phyloP scores from a whole-genome alignment of 2,329 filamentous ascomycete genomes.

The Pseudogymnoascus sp. region DNA sequence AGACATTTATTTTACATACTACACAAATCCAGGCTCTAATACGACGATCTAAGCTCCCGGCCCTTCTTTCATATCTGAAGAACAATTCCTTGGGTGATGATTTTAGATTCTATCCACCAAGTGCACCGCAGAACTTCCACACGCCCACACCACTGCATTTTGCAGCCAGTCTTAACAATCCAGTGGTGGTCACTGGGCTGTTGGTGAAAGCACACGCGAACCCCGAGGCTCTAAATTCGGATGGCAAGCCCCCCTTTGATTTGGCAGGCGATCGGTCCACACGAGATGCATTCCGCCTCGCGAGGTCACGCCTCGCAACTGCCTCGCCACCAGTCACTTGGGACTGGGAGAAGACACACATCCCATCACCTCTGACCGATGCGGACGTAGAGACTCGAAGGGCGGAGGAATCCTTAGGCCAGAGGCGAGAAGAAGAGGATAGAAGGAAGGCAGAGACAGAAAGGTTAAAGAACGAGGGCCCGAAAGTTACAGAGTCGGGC shows the following conservation, averaged over 20 bases:
- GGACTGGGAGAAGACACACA: constrained; percentile 69
- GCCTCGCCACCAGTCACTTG: constrained; percentile 39
- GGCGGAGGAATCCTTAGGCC: constrained; percentile 62
- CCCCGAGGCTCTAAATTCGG: constrained; percentile 60
- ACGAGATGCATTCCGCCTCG: constrained; percentile 84
- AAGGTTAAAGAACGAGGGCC: constrained; percentile 59
- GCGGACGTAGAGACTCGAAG: constrained; percentile 63
- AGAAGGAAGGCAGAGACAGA: constrained; percentile 69
- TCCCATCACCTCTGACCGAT: constrained; percentile 64
- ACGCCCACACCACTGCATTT: constrained; percentile 75
- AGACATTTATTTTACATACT: constrained; percentile 74
- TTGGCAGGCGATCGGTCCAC: constrained; percentile 79
- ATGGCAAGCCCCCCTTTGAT: constrained; percentile 82
- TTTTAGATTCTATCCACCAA: constrained; percentile 67
- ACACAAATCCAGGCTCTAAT: constrained; percentile 82
- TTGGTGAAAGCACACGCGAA: constrained; percentile 68
- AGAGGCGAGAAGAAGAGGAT: constrained; percentile 59
- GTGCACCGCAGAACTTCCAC: constrained; percentile 63
- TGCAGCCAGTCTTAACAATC: constrained; percentile 71
- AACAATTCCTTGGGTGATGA: constrained; percentile 63
- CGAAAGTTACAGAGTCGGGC: constrained; percentile 40
- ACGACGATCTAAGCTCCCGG: constrained; percentile 81
- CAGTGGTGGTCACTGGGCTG: constrained; percentile 69
- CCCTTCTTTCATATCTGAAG: constrained; percentile 73
- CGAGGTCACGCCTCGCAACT: constrained; percentile 75